A percentile compares a stretch with the other conserved stretches of the same genome.
These are phyloP conservation scores for Lojkania enalia DNA, from an alignment of 2,329 filamentous ascomycete genomes.

Conservation along the genomic window DNA sequence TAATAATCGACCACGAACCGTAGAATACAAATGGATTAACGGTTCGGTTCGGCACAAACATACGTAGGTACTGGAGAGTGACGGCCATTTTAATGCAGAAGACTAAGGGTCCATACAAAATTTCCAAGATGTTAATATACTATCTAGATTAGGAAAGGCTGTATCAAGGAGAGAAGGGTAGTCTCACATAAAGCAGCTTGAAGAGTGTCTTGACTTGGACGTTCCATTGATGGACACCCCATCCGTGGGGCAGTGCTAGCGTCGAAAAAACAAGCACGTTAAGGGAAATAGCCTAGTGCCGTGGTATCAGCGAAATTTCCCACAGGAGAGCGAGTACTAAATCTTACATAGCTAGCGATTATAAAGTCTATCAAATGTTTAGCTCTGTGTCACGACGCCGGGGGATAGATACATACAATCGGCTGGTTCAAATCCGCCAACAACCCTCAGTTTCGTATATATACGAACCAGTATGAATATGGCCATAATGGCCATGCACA, in stretches of 20 bases:
- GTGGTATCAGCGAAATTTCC: no score
- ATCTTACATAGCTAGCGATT: constrained; percentile 20
- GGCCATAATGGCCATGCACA: constrained; percentile 26
- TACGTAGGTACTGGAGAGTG: constrained; percentile 30
- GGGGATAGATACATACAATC: constrained; percentile 24
- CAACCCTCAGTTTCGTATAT: constrained; percentile 29
- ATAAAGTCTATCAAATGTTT: no score
- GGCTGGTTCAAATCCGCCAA: constrained; percentile 26
- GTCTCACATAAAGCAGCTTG: constrained; percentile 30
- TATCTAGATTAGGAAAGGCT: constrained; percentile 6
- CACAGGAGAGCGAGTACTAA: no score
- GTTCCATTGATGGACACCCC: constrained; percentile 37
- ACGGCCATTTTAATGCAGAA: constrained; percentile 35
- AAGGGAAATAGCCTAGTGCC: constrained; percentile 26
- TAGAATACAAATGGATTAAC: constrained; percentile 29
- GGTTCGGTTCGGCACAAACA: constrained; percentile 29
- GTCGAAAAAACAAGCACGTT: not conserved
- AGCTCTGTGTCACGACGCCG: no score
- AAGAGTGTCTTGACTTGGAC: constrained; percentile 27
- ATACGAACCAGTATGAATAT: constrained; percentile 25
- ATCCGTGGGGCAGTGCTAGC: constrained; percentile 28
- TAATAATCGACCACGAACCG: constrained; percentile 26
- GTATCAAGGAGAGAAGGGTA: not conserved
- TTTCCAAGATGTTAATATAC: constrained; percentile 31
- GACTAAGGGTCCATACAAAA: constrained; percentile 32